Conservation (phyloP, 129 eudicot species). For the Ambrosia trifida region DNA sequence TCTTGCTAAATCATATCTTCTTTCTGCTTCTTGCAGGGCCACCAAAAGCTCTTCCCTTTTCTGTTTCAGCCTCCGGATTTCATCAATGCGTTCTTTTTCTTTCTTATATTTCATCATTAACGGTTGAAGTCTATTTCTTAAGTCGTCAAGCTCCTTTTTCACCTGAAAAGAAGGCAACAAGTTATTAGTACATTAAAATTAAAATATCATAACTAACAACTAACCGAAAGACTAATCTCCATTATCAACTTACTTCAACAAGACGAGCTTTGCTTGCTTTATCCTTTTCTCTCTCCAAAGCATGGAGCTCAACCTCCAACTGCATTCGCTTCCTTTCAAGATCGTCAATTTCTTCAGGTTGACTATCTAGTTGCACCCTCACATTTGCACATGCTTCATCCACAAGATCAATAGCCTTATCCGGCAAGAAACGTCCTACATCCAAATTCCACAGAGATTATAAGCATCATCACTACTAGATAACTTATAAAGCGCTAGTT, state of each 20-base stretch:
- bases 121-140: constrained; percentile 86
- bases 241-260: constrained; percentile 45
- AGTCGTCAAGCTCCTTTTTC: constrained; percentile 66
- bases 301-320: constrained; percentile 89
- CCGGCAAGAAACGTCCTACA: constrained; percentile 83
- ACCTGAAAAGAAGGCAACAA: constrained; percentile 38
- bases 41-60: constrained; percentile 69
- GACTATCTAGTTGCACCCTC: constrained; percentile 95
- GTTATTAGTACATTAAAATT: not conserved
- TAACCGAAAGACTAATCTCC: not conserved
- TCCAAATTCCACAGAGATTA: not conserved
- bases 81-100: constrained; percentile 86
- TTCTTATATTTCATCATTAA: constrained; percentile 77
- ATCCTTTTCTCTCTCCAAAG: constrained; percentile 95
- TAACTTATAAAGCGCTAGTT: not conserved
- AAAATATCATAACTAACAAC: no score
- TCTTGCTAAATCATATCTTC: constrained; percentile 80
- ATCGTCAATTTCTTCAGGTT: constrained; percentile 95
- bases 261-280: constrained; percentile 93
- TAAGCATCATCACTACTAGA: not conserved
- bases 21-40: constrained; percentile 83
- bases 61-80: constrained; percentile 76
- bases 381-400: constrained; percentile 99
- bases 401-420: constrained; percentile 94
- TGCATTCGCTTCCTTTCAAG: constrained; percentile 90